Conservation (phyloP, 805 yeast genomes). For the Pichia membranifaciens region DNA sequence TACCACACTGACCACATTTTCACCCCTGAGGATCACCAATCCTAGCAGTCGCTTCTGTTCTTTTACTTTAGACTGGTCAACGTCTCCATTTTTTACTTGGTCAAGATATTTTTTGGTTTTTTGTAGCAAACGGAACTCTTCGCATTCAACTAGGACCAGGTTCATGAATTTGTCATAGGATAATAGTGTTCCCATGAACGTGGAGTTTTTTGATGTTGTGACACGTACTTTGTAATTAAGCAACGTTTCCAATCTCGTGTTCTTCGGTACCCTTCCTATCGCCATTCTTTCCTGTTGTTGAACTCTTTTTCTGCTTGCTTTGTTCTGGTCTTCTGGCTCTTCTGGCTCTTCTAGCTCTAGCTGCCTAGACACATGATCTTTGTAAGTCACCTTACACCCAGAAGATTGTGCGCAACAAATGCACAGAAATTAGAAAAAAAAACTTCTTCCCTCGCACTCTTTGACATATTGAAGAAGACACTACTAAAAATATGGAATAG, state of each 20-base stretch:
- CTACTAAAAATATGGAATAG: no score
- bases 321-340: no score
- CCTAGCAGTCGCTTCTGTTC: conserved; percentile 78
- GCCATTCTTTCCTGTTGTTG: conserved; percentile 1
- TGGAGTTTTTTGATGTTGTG: conserved; percentile 70
- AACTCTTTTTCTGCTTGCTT: neutral
- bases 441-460: no score
- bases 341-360: no score
- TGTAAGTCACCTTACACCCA: no score
- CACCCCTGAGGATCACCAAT: conserved; percentile 80
- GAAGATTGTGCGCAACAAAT: no score
- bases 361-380: no score
- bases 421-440: no score
- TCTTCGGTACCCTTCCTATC: conserved; percentile 29
- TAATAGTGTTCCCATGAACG: conserved; percentile 69
- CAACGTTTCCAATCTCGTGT: conserved; percentile 52
- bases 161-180: conserved; percentile 91
- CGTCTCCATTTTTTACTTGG: conserved; percentile 11
- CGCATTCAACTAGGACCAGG: conserved; percentile 74
- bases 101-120: conserved; percentile 39
- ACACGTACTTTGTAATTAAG: conserved; percentile 70
- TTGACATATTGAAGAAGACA: no score
- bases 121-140: conserved; percentile 73
- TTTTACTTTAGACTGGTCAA: conserved; percentile 35
- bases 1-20: conserved; percentile 66